Percentiles rank a stretch among this genome's conserved stretches.
phyloP scores from a whole-genome alignment of 2,329 filamentous ascomycete genomes.

The Xylaria sp. region DNA sequence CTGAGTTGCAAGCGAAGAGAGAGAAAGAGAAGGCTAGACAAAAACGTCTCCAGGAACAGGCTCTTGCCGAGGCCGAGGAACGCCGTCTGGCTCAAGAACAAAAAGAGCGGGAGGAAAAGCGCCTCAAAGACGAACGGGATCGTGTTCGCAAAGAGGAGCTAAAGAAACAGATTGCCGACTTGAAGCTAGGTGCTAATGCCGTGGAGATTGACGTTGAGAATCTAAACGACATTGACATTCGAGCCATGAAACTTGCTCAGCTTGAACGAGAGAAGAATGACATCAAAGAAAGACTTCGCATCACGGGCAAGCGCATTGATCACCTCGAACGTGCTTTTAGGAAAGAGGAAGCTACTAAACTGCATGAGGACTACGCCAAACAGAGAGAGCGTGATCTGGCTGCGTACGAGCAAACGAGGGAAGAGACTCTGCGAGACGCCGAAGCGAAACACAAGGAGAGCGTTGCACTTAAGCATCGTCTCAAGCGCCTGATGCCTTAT shows the following conservation, averaged over 20 bases:
- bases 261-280: slow-evolving; percentile 98
- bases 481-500: slow-evolving; percentile 81
- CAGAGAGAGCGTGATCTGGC: slow-evolving; percentile 83
- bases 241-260: slow-evolving; percentile 93
- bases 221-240: slow-evolving; percentile 88
- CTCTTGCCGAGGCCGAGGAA: slow-evolving; percentile 88
- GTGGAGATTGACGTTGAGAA: slow-evolving; percentile 81
- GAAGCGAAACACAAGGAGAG: slow-evolving; percentile 92
- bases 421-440: slow-evolving; percentile 80
- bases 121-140: slow-evolving; percentile 86
- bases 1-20: slow-evolving; percentile 84
- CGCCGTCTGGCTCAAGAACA: slow-evolving; percentile 92
- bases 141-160: slow-evolving; percentile 92
- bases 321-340: slow-evolving; percentile 97
- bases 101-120: slow-evolving; percentile 86
- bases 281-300: slow-evolving; percentile 87
- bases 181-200: slow-evolving; percentile 86
- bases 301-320: slow-evolving; percentile 95
- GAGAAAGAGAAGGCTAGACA: slow-evolving; percentile 92
- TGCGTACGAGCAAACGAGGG: slow-evolving; percentile 82
- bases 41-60: slow-evolving; percentile 86
- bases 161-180: slow-evolving; percentile 89
- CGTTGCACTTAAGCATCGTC: slow-evolving; percentile 91
- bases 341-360: slow-evolving; percentile 93
- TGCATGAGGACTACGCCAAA: slow-evolving; percentile 82